phyloP scores from a whole-genome alignment of 1,284 basidiomycete species.

The Tylopilus sp. region DNA sequence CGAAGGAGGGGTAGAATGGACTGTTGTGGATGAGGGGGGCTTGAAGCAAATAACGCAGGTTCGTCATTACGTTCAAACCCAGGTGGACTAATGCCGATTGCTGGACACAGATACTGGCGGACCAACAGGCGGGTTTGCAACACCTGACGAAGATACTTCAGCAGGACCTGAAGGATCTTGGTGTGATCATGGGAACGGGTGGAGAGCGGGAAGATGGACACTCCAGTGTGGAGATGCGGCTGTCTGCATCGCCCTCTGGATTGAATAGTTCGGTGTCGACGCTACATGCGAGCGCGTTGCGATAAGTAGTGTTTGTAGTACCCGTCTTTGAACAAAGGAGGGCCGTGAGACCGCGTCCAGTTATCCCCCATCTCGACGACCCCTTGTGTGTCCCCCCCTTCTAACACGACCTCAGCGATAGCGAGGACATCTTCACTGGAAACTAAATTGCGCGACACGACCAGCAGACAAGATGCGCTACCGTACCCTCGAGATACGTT shows the following conservation, averaged over 20 bases:
- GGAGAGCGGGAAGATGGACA: constrained; percentile 35
- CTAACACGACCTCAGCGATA: constrained; percentile 3
- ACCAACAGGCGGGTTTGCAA: constrained; percentile 77
- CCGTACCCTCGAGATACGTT: constrained; percentile 83
- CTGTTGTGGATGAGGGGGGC: constrained; percentile 81
- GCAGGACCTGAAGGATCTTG: constrained; percentile 64
- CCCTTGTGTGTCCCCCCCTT: constrained; percentile 5
- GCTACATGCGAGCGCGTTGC: constrained; percentile 37
- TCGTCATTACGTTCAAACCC: constrained; percentile 15
- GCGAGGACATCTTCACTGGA: constrained; percentile 4
- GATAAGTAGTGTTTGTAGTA: constrained; percentile 21
- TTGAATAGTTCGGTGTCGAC: constrained; percentile 31
- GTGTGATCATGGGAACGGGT: constrained; percentile 59
- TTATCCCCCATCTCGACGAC: constrained; percentile 13
- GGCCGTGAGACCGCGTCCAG: constrained; percentile 23
- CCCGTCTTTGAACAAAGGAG: constrained; percentile 10
- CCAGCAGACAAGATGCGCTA: constrained; percentile 59
- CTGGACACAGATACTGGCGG: constrained; percentile 58
- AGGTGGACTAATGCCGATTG: constrained; percentile 1
- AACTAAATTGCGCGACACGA: constrained; percentile 2
- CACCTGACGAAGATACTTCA: constrained; percentile 76
- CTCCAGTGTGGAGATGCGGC: constrained; percentile 23
- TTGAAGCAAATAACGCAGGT: constrained; percentile 75
- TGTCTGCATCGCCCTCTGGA: constrained; percentile 26
- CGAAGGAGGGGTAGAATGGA: constrained; percentile 58